Evolutionary conservation across 2,329 filamentous ascomycete species (phyloP).

Genomic region (Cadophora sp.): DNA sequence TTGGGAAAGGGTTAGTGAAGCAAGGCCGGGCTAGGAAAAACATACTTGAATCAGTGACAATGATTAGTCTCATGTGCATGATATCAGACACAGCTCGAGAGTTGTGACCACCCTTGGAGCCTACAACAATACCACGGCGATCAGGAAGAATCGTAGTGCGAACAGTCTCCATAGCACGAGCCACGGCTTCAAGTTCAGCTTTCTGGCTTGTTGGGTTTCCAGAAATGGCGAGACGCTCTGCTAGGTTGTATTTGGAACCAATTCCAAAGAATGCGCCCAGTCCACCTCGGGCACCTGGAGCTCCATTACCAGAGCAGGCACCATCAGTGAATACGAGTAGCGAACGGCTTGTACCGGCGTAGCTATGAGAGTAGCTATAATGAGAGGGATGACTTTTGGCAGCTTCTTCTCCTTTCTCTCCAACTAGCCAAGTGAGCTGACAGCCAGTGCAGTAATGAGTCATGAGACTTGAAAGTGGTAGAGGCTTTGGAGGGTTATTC

Average conservation of each 20-base stretch:
- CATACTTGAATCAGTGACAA: slow-evolving; percentile 18
- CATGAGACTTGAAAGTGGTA: slow-evolving; percentile 16
- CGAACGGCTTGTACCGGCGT: slow-evolving; percentile 20
- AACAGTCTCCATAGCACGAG: slow-evolving; percentile 19
- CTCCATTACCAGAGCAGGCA: slow-evolving; percentile 24
- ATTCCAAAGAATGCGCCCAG: slow-evolving; percentile 24
- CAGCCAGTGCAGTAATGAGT: slow-evolving; percentile 22
- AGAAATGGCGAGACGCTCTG: slow-evolving; percentile 9
- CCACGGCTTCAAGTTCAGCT: slow-evolving; percentile 24
- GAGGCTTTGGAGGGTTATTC: slow-evolving; percentile 14
- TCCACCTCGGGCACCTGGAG: slow-evolving; percentile 18
- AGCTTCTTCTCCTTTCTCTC: slow-evolving; percentile 21
- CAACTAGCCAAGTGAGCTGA: slow-evolving; percentile 27
- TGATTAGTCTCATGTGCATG: slow-evolving; percentile 11
- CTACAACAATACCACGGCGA: slow-evolving; percentile 12
- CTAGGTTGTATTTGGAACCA: slow-evolving; percentile 22
- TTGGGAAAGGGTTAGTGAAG: not conserved
- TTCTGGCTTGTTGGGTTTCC: slow-evolving; percentile 23
- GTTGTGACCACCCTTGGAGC: not conserved
- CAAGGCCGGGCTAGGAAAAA: not conserved
- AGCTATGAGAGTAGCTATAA: slow-evolving; percentile 19
- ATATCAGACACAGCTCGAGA: slow-evolving; percentile 2
- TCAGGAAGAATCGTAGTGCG: slow-evolving; percentile 8
- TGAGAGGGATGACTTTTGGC: slow-evolving; percentile 24
- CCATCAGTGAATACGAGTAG: slow-evolving; percentile 27